Conservation (phyloP, 2,329 filamentous ascomycete genomes). For the Penicillium oxalicum region DNA sequence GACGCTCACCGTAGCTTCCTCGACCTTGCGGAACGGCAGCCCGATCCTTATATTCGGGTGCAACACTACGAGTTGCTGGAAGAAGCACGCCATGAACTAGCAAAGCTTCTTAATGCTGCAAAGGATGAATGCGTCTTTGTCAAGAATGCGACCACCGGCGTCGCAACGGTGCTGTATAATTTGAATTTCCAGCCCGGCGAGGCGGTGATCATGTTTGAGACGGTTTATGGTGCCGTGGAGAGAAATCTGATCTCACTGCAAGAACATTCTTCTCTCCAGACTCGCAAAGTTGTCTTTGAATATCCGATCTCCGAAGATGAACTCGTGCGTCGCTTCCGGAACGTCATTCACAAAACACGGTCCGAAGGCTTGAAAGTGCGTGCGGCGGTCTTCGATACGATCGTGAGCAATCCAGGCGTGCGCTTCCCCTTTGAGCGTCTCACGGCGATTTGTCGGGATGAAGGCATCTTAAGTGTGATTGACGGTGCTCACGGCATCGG, state of each 20-base stretch:
- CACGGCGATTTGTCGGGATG: conserved; percentile 56
- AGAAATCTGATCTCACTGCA: conserved; percentile 65
- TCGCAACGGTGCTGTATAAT: conserved; percentile 73
- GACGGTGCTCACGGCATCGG: conserved; percentile 85
- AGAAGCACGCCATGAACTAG: conserved; percentile 58
- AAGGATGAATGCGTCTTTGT: conserved; percentile 67
- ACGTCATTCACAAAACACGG: conserved; percentile 50
- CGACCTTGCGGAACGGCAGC: conserved; percentile 58
- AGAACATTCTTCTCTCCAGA: conserved; percentile 55
- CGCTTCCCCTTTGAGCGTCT: conserved; percentile 71
- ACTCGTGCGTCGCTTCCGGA: conserved; percentile 56
- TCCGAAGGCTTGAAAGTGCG: conserved; percentile 57
- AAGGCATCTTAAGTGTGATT: conserved; percentile 65
- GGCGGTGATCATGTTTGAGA: conserved; percentile 68
- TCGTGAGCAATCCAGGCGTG: conserved; percentile 72
- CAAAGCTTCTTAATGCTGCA: conserved; percentile 60
- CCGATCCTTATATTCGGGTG: conserved; percentile 72
- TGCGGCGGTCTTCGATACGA: conserved; percentile 70
- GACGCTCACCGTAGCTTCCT: conserved; percentile 59
- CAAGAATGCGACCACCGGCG: conserved; percentile 65
- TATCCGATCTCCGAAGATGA: conserved; percentile 68
- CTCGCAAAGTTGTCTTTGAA: conserved; percentile 52
- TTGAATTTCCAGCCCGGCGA: conserved; percentile 64
- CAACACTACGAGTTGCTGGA: conserved; percentile 59
- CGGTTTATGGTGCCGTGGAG: conserved; percentile 71